Conservation (phyloP, 352 stramenopile species). For the Poterioochromonas sp. region DNA sequence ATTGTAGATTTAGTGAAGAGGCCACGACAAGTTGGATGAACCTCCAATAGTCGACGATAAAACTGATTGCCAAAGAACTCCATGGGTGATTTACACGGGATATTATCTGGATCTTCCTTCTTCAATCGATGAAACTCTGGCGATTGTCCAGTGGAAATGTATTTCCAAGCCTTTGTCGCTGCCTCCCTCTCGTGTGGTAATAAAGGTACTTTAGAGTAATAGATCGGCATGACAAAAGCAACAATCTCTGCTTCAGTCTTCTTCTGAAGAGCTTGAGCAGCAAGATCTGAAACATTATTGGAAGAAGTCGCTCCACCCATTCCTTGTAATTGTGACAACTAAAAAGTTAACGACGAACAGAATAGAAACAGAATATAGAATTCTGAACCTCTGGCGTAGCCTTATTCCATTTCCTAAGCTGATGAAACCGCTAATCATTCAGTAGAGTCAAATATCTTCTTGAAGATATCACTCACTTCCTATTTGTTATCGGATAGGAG, state of each 20-base stretch:
- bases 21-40: background rate
- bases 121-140: background rate
- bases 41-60: background rate
- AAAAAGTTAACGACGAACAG: too few relatives aligned
- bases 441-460: too few relatives aligned
- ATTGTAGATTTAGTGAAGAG: background rate
- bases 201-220: background rate
- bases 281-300: background rate
- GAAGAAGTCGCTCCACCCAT: too few relatives aligned
- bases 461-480: too few relatives aligned
- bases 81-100: background rate
- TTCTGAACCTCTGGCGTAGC: too few relatives aligned
- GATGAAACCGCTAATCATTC: too few relatives aligned
- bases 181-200: background rate
- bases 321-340: too few relatives aligned
- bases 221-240: background rate
- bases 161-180: background rate
- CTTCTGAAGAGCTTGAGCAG: background rate
- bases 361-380: too few relatives aligned
- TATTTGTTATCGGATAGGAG: too few relatives aligned
- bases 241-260: background rate
- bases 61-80: background rate
- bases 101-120: background rate
- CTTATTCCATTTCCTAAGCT: too few relatives aligned
- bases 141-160: background rate